phyloP scores from a whole-genome alignment of 495 filamentous ascomycete species.

The Thermothielavioides terrestris region DNA sequence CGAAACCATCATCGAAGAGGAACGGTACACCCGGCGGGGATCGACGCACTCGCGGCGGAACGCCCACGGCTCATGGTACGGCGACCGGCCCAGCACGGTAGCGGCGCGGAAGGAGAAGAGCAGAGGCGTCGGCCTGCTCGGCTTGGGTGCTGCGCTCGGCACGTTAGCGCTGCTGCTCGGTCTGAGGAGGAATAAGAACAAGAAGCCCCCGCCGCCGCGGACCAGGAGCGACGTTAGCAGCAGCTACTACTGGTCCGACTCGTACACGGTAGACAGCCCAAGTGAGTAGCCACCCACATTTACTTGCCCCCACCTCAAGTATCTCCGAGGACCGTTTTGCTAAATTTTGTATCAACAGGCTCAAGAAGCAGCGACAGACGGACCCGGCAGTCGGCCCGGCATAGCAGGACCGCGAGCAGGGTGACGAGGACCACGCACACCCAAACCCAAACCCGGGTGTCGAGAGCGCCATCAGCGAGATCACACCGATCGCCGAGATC shows the following conservation, averaged over 20 bases:
- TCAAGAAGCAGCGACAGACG: conserved; percentile 31
- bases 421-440: conserved; percentile 23
- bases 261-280: conserved; percentile 37
- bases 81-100: conserved; percentile 43
- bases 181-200: conserved; percentile 56
- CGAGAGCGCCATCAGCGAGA: conserved; percentile 19
- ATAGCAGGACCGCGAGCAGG: conserved; percentile 18
- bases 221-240: conserved; percentile 41
- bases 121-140: conserved; percentile 45
- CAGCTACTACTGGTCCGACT: conserved; percentile 43
- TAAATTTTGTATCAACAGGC: conserved; percentile 25
- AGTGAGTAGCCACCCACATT: conserved; percentile 36
- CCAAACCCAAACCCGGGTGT: conserved; percentile 22
- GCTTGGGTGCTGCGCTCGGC: conserved; percentile 53
- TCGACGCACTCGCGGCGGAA: conserved; percentile 28
- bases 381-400: conserved; percentile 18
- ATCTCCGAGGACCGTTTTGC: conserved; percentile 1
- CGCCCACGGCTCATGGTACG: conserved; percentile 59
- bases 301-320: too few species aligned
- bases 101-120: conserved; percentile 44
- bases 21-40: conserved; percentile 53
- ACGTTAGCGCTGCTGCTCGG: conserved; percentile 65
- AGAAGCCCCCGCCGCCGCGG: conserved; percentile 33
- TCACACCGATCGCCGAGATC: conserved; percentile 15
- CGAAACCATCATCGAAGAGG: conserved; percentile 56